These are phyloP conservation scores for Neonectria punicea DNA, from an alignment of 2,329 filamentous ascomycete species.

Conservation along the genomic window DNA sequence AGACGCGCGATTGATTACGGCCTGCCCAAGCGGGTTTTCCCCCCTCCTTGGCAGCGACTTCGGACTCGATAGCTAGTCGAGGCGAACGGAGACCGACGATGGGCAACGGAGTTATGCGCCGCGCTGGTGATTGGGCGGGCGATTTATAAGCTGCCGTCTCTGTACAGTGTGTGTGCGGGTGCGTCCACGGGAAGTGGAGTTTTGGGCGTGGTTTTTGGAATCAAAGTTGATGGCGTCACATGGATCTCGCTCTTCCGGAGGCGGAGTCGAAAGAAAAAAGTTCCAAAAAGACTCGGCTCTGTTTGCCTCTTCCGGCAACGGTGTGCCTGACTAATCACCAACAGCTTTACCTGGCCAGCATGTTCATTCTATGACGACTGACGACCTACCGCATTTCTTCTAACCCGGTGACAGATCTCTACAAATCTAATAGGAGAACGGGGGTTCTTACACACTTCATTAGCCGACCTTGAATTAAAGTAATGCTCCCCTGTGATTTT, in stretches of 20 bases:
- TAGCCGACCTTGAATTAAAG: neutral
- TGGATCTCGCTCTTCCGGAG: neutral
- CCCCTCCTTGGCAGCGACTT: constrained; percentile 8
- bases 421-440: neutral
- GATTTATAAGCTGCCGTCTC: constrained; percentile 35
- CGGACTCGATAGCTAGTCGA: neutral
- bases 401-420: neutral
- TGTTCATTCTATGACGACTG: neutral
- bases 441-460: neutral
- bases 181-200: neutral
- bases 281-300: neutral
- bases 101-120: constrained; percentile 5
- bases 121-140: constrained; percentile 20
- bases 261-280: neutral
- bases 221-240: constrained; percentile 9
- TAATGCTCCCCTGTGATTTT: neutral
- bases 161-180: neutral
- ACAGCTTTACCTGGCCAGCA: neutral
- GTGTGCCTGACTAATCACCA: constrained; percentile 13
- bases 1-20: constrained; percentile 21
- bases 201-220: constrained; percentile 11
- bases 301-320: constrained; percentile 5
- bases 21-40: neutral
- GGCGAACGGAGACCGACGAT: neutral
- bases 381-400: neutral